phyloP scores from a whole-genome alignment of 176 grass and related monocot genomes.

The Oryza longistaminata region DNA sequence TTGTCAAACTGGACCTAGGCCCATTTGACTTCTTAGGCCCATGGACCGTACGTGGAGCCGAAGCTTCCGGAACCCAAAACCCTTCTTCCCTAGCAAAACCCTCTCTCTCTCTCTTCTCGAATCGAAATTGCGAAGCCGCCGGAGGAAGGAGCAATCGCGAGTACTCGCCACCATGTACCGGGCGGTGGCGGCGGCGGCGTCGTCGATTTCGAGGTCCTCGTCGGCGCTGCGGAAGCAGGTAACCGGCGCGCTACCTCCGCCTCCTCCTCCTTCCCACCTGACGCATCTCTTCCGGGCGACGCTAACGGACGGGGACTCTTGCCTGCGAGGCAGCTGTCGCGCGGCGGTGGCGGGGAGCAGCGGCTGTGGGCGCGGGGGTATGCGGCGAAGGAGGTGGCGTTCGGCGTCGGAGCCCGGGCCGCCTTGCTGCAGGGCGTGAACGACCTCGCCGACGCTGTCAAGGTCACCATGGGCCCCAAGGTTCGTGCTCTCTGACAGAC shows the following conservation, averaged over 20 bases:
- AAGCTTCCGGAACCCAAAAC: too few relatives aligned
- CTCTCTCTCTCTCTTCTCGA: not conserved
- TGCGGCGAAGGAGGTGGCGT: constrained; percentile 67
- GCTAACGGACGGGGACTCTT: not conserved
- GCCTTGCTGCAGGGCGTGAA: constrained; percentile 76
- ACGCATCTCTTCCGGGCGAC: not conserved
- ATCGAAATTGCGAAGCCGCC: not conserved
- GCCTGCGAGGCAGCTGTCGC: constrained; percentile 25
- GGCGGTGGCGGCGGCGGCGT: constrained; percentile 27
- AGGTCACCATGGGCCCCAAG: constrained; percentile 87
- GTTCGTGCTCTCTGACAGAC: constrained; percentile 18
- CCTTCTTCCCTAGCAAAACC: not conserved
- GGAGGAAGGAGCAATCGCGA: not conserved
- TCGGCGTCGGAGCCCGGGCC: constrained; percentile 57
- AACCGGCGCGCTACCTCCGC: not conserved
- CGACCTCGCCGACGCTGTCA: constrained; percentile 78
- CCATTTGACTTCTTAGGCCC: too few relatives aligned
- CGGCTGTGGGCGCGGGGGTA: constrained; percentile 52
- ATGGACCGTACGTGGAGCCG: too few relatives aligned
- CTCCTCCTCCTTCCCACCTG: not conserved
- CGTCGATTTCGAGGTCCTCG: constrained; percentile 50
- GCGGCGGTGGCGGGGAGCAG: constrained; percentile 40
- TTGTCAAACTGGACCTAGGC: too few relatives aligned
- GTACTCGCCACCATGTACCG: constrained; percentile 40
- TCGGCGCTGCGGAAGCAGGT: constrained; percentile 32